Evolutionary conservation across 2,329 filamentous ascomycete genomes (phyloP).

Genomic region (Scolecobasidium constrictum): DNA sequence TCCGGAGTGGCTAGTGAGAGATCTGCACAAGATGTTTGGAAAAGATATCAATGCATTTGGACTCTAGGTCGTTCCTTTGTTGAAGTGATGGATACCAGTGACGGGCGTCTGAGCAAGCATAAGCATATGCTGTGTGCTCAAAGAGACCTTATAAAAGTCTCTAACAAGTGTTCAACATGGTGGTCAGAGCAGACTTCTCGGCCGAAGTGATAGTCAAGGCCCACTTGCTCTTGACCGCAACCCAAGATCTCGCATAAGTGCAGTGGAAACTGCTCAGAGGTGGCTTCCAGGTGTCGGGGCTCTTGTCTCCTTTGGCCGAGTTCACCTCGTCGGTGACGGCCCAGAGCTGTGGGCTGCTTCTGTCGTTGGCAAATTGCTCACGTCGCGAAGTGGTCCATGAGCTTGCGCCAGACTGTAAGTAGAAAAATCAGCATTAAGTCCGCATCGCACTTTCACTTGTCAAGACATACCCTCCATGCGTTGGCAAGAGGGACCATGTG

Average conservation of each 20-base stretch:
- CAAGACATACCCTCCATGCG: constrained; percentile 60
- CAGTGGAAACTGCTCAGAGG: constrained; percentile 53
- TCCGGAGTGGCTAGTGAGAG: constrained; percentile 40
- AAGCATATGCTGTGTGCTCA: too few relatives aligned
- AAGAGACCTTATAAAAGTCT: not conserved
- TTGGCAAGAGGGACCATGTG: constrained; percentile 74
- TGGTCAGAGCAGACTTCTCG: constrained; percentile 58
- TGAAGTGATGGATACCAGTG: too few relatives aligned
- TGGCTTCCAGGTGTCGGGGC: constrained; percentile 69
- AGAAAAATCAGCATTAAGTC: too few relatives aligned
- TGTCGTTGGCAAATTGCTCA: constrained; percentile 64
- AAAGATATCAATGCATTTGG: constrained; percentile 18
- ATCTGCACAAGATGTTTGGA: constrained; percentile 49
- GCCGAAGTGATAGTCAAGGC: constrained; percentile 55
- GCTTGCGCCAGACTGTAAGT: constrained; percentile 53
- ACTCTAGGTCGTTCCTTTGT: too few relatives aligned
- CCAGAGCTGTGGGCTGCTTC: constrained; percentile 64
- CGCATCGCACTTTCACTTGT: too few relatives aligned
- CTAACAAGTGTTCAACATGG: constrained; percentile 57
- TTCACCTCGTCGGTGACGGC: constrained; percentile 73
- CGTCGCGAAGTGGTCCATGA: constrained; percentile 60
- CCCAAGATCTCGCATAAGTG: constrained; percentile 67
- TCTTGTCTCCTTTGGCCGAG: constrained; percentile 58
- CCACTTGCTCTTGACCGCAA: constrained; percentile 68
- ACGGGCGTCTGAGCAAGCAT: too few relatives aligned